Percentiles rank a stretch among this genome's conserved stretches.
These are phyloP conservation scores for Fusarium buharicum DNA, from an alignment of 2,329 filamentous ascomycete species.

Conservation along the genomic window DNA sequence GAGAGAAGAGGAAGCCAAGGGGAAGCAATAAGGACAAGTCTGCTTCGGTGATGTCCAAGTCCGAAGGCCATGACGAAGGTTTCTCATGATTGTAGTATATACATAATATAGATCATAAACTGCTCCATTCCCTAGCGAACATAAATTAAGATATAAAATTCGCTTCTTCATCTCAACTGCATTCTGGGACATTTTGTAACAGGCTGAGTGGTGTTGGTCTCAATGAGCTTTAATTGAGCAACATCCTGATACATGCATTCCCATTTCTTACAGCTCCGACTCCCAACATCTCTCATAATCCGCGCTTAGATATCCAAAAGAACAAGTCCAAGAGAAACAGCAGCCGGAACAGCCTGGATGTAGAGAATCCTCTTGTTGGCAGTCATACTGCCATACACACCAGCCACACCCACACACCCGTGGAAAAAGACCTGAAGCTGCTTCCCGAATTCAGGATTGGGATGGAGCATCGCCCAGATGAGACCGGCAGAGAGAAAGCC, in stretches of 20 bases:
- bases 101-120: no score
- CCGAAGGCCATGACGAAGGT: no score
- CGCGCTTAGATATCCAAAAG: slow-evolving; percentile 35
- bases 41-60: no score
- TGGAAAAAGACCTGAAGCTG: slow-evolving; percentile 62
- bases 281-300: not conserved
- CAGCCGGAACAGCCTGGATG: slow-evolving; percentile 53
- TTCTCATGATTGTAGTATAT: no score
- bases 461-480: slow-evolving; percentile 59
- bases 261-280: not conserved
- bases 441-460: slow-evolving; percentile 52
- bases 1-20: no score
- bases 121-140: no score
- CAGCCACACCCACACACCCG: slow-evolving; percentile 57
- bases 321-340: slow-evolving; percentile 46
- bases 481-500: slow-evolving; percentile 63
- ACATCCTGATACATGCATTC: not conserved
- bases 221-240: not conserved
- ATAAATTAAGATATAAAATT: no score
- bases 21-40: no score
- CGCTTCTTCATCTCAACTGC: no score
- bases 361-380: slow-evolving; percentile 55
- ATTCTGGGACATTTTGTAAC: no score
- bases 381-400: slow-evolving; percentile 57
- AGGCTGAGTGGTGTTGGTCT: no score